Percentiles rank a stretch among this genome's conserved stretches.
These are phyloP conservation scores for Debaryomyces subglobosus DNA, from an alignment of 1,139 yeast genomes.

Conservation along the genomic window DNA sequence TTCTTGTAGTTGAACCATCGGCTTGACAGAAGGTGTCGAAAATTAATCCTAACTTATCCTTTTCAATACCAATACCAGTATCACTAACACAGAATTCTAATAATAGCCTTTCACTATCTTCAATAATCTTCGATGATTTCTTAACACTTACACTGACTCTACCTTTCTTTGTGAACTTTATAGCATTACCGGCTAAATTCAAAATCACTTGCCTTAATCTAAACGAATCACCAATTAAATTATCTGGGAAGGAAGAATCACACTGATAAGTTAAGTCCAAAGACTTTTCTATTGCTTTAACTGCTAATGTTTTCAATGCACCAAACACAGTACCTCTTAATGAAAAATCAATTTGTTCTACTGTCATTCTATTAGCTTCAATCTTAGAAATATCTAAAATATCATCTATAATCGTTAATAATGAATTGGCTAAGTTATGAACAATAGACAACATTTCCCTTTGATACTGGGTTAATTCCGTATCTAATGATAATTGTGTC, in stretches of 20 bases:
- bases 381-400: constrained; percentile 88
- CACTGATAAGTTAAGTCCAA: constrained; percentile 79
- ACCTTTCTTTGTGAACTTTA: constrained; percentile 81
- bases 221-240: constrained; percentile 83
- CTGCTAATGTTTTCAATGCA: constrained; percentile 84
- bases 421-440: constrained; percentile 80
- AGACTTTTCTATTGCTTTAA: constrained; percentile 84
- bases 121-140: constrained; percentile 47
- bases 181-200: constrained; percentile 85
- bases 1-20: constrained; percentile 88
- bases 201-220: constrained; percentile 82
- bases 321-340: constrained; percentile 86
- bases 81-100: constrained; percentile 85
- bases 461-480: constrained; percentile 85
- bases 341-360: constrained; percentile 84
- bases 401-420: constrained; percentile 84
- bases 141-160: constrained; percentile 69
- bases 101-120: constrained; percentile 58
- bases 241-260: constrained; percentile 85
- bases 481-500: constrained; percentile 86
- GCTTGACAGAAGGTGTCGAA: constrained; percentile 92
- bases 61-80: constrained; percentile 87
- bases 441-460: constrained; percentile 88
- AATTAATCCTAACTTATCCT: constrained; percentile 78
- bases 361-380: constrained; percentile 91